Conservation (phyloP, 441 rosid genomes). For the Erysimum cheiri region DNA sequence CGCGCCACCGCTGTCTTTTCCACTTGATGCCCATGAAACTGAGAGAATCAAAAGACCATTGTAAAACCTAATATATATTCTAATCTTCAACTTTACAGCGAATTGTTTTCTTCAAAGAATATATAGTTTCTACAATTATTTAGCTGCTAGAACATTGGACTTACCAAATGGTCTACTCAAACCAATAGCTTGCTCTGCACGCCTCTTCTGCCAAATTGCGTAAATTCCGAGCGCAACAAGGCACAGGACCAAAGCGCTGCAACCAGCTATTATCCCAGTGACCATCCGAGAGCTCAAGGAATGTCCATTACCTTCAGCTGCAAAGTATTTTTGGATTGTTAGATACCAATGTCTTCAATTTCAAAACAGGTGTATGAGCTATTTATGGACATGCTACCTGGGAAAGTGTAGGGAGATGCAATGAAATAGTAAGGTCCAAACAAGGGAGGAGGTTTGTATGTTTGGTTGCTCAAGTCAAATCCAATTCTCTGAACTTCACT, state of each 20-base stretch:
- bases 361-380: neutral
- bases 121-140: neutral
- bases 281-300: conserved; percentile 56
- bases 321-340: conserved; percentile 31
- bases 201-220: conserved; percentile 89
- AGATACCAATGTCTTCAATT: conserved; percentile 6
- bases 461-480: conserved; percentile 84
- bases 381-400: conserved; percentile 53
- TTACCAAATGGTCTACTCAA: conserved; percentile 86
- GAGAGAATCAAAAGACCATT: conserved; percentile 27
- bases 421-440: conserved; percentile 93
- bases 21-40: conserved; percentile 95
- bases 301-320: conserved; percentile 53
- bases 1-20: conserved; percentile 87
- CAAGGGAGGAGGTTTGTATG: conserved; percentile 86
- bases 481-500: conserved; percentile 74
- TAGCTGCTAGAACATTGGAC: conserved; percentile 4
- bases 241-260: conserved; percentile 61
- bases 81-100: neutral
- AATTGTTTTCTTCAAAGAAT: neutral
- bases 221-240: conserved; percentile 74
- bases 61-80: neutral
- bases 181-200: conserved; percentile 90
- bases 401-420: conserved; percentile 87
- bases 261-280: conserved; percentile 60